Evolutionary conservation across 768 basidiomycete species (phyloP), one percentile per base, ranked within the genome.

Genomic region (Lactarius sp.): DNA sequence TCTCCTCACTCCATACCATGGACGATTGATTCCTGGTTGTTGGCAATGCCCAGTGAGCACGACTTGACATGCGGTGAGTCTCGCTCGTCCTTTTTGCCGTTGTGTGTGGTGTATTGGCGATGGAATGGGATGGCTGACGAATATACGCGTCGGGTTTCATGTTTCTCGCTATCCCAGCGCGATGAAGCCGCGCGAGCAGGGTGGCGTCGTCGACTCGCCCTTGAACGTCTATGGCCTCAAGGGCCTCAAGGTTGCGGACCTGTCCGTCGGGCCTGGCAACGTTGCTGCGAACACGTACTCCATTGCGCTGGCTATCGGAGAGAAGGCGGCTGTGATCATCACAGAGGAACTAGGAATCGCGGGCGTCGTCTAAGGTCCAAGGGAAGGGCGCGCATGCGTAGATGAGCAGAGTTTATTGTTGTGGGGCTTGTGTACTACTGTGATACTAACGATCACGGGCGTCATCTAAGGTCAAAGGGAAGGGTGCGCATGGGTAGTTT

Each of bases 321-420:
- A 87, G 72, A 87, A 86, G 71, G 84, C 84, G 0, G 83, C 85
- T 0, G 67, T 78, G 7, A 78, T 87, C 46, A 84, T 87, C 52
- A 81, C 80, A 2, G 76, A 85, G 59, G 86, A 86, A 33, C 64
- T 80, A 13, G 75, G 75, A 1, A 74, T 77, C 41, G 52, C 56
- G 18, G 79, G 80, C 13, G 81, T 62, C 39, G 46, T 81, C 16
- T 75, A 72, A 42, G 31, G 18, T 27, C 27, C 27, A 27, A 27
- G 27, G 27, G 27, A 27, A 6, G 8, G 16, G 16, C 10, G 42
- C 4, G 4, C 5, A 18, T 7, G 27, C 27, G 1, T 27, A 27
- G 42, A 3, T 37, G 8, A 37, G 10, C 36, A 37, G 3, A 7
- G 10, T 37, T 7, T 37, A 7, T 37, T 10, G 4, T 37, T 37